phyloP scores from a whole-genome alignment of 768 basidiomycete genomes.

The Naganishia antarctica region DNA sequence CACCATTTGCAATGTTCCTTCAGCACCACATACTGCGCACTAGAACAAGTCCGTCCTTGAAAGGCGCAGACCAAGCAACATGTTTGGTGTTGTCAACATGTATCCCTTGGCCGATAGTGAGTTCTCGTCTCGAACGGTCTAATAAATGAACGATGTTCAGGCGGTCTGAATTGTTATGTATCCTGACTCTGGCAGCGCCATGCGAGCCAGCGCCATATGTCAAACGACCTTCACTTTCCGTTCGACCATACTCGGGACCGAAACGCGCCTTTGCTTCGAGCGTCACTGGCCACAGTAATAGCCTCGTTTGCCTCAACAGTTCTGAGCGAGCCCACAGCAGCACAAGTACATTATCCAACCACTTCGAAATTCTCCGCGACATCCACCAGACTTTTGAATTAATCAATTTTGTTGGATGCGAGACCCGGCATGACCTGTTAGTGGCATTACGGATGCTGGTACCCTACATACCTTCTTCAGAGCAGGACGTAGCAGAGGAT shows the following conservation, averaged over 20 bases:
- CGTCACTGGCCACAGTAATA: no score
- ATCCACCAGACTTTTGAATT: neutral
- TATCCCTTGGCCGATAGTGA: slow-evolving; percentile 12
- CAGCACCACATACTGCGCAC: no score
- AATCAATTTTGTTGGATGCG: neutral
- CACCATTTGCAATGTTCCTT: no score
- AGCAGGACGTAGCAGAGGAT: neutral
- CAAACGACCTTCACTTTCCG: no score
- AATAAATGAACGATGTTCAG: no score
- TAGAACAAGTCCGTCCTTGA: neutral
- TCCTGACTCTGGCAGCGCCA: no score
- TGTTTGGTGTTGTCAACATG: slow-evolving; percentile 15
- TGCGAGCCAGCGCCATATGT: no score
- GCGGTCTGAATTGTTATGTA: no score
- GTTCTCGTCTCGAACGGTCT: slow-evolving; percentile 2
- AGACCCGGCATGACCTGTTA: slow-evolving; percentile 1
- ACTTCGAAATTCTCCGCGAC: neutral
- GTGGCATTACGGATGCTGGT: slow-evolving; percentile 8
- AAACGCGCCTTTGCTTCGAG: neutral
- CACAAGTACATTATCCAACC: neutral
- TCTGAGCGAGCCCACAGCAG: no score
- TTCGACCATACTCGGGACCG: neutral
- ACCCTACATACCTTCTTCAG: neutral
- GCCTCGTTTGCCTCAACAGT: no score
- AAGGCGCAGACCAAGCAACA: neutral